These are phyloP conservation scores for Saccharomyces jurei DNA, from an alignment of 805 yeast species.

Conservation along the genomic window DNA sequence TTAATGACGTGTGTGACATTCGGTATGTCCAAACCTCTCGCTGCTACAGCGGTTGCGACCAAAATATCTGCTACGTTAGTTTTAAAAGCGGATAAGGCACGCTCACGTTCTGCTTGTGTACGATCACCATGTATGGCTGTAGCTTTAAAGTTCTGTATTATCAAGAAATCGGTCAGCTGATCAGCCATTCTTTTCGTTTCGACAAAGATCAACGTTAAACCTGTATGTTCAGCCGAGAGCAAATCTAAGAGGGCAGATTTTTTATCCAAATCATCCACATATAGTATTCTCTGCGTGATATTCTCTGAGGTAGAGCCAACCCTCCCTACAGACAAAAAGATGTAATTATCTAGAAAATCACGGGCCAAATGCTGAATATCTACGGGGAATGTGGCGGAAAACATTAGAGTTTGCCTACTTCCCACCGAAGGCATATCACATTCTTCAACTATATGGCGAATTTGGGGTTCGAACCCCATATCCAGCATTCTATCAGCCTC, in stretches of 20 bases:
- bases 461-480: slow-evolving; percentile 99
- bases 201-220: slow-evolving; percentile 86
- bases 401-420: slow-evolving; percentile 92
- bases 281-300: slow-evolving; percentile 84
- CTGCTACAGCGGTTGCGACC: slow-evolving; percentile 99
- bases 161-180: slow-evolving; percentile 80
- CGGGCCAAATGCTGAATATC: slow-evolving; percentile 94
- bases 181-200: slow-evolving; percentile 99
- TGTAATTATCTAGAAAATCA: slow-evolving; percentile 90
- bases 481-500: slow-evolving; percentile 99
- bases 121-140: slow-evolving; percentile 98
- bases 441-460: slow-evolving; percentile 92
- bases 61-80: slow-evolving; percentile 82
- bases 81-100: slow-evolving; percentile 88
- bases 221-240: slow-evolving; percentile 67
- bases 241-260: slow-evolving; percentile 81
- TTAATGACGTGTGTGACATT: slow-evolving; percentile 95
- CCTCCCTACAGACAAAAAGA: slow-evolving; percentile 93
- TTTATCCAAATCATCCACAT: slow-evolving; percentile 89
- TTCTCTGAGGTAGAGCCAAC: slow-evolving; percentile 98
- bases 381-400: slow-evolving; percentile 96
- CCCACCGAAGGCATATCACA: slow-evolving; percentile 92
- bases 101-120: slow-evolving; percentile 93
- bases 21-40: slow-evolving; percentile 99
- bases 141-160: slow-evolving; percentile 83